A percentile compares a stretch with the other conserved stretches of the same genome.
phyloP scores from a whole-genome alignment of 805 yeast species.

The Ogataea methanolica region DNA sequence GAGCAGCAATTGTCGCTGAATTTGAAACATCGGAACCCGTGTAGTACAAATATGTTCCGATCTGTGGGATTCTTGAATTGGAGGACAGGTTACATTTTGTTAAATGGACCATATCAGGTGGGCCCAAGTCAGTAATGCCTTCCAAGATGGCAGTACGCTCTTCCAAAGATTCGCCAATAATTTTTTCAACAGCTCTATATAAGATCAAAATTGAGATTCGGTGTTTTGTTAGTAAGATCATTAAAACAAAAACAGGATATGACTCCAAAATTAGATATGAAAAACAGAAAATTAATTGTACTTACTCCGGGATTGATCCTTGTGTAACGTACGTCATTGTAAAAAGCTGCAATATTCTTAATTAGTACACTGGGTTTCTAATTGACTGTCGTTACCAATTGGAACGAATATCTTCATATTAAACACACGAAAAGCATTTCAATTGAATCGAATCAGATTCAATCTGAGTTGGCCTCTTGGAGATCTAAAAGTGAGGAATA shows the following conservation, averaged over 20 bases:
- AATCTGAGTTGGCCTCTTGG: no score
- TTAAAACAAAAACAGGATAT: no score
- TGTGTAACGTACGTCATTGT: constrained; percentile 42
- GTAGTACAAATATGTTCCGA: constrained; percentile 71
- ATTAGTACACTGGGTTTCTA: background rate
- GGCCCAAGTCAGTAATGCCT: constrained; percentile 63
- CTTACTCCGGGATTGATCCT: constrained; percentile 62
- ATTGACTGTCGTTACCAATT: no score
- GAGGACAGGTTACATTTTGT: constrained; percentile 32
- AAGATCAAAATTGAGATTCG: no score
- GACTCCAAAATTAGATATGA: background rate
- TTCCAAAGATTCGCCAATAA: constrained; percentile 48
- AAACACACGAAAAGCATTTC: background rate
- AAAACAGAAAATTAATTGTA: constrained; percentile 7
- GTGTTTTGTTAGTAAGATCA: no score
- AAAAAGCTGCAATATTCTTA: no score
- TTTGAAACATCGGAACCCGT: constrained; percentile 75
- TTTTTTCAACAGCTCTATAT: constrained; percentile 45
- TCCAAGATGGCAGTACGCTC: constrained; percentile 61
- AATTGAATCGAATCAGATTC: no score
- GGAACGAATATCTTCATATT: no score
- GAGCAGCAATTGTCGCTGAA: constrained; percentile 75
- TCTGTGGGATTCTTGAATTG: constrained; percentile 36
- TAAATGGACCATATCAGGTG: constrained; percentile 59
- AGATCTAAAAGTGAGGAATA: no score